phyloP scores from a whole-genome alignment of 2,329 filamentous ascomycete species.

The Mycogone perniciosa region DNA sequence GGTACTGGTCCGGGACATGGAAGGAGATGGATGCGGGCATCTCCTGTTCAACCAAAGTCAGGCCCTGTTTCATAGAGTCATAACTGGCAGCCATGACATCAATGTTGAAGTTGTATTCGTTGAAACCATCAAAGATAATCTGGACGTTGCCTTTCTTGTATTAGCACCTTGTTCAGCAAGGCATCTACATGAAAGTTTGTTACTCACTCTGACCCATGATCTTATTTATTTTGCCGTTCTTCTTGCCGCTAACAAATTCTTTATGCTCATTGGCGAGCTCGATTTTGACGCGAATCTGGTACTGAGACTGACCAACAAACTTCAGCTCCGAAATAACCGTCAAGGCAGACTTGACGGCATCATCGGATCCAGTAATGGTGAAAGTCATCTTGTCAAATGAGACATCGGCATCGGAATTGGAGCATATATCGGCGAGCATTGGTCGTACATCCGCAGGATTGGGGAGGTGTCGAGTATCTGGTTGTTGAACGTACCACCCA shows the following conservation, averaged over 20 bases:
- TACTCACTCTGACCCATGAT: constrained; percentile 91
- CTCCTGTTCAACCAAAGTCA: constrained; percentile 92
- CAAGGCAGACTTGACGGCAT: constrained; percentile 92
- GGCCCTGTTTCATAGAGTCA: constrained; percentile 86
- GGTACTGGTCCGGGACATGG: constrained; percentile 97
- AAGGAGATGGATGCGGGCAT: constrained; percentile 99
- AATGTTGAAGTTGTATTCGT: constrained; percentile 99
- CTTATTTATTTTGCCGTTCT: constrained; percentile 99
- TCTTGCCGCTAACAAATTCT: constrained; percentile 98
- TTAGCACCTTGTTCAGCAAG: not conserved
- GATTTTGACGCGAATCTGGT: constrained; percentile 95
- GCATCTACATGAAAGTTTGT: not conserved
- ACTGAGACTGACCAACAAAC: constrained; percentile 79
- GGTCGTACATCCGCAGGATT: constrained; percentile 68
- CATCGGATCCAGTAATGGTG: constrained; percentile 89
- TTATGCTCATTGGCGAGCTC: constrained; percentile 99
- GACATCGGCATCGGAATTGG: constrained; percentile 90
- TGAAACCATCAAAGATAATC: constrained; percentile 98
- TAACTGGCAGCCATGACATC: constrained; percentile 91
- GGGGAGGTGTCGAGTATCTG: constrained; percentile 57
- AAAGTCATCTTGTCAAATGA: constrained; percentile 93
- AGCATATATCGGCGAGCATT: constrained; percentile 95
- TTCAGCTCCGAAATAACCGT: constrained; percentile 87
- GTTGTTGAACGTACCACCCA: constrained; percentile 86
- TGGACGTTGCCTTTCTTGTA: constrained; percentile 73